Evolutionary conservation across 2,329 filamentous ascomycete species (phyloP), one percentile per base, ranked within the genome.

Genomic region (Seiridium cupressi): DNA sequence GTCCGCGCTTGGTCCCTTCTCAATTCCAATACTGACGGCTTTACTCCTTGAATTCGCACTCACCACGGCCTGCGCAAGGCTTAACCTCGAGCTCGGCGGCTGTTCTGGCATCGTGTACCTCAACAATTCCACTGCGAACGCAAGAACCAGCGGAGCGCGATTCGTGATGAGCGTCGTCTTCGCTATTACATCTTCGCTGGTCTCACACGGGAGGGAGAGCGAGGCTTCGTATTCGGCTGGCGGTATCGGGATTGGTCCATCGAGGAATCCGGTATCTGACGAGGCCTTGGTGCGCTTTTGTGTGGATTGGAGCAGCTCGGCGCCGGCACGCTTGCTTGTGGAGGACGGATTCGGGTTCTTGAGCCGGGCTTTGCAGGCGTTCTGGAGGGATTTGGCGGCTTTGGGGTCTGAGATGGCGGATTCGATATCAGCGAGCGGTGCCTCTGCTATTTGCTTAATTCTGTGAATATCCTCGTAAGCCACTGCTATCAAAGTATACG

Each of bases 51-150:
- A 92, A 70, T 94, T 95, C 35, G 87, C 87, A 70, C 91, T 93
- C 13, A 96, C 90, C 1, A 95, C 88, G 0, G 91, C 92, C 73
- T 96, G 92, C 0, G 89, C 91, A 26, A 97, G 78, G 70, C 92
- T 96, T 26, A 96, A 77, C 51, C 91, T 82, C 70, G 91, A 94
- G n/a, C 91, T 95, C 3, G 89, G 80, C 3, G 92, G 92, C 71
- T 97, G 93, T 65, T 91, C 88, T 0, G 92, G 90, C 89, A 93
- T 94, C 0, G 91, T 96, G 70, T 89, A 88, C 51, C 90, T 88
- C 51, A 96, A 72, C 54, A 94, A 71, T 61, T 87, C 84, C 11
- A 92, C 84, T 1, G 89, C 87, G 73, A 96, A 96, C 0, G 92
- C 92, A 4, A 96, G 81, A 1, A 96, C 87, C 1, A 96, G 77